Conservation (phyloP, 495 filamentous ascomycete species). For the Annulohypoxylon moriforme region DNA sequence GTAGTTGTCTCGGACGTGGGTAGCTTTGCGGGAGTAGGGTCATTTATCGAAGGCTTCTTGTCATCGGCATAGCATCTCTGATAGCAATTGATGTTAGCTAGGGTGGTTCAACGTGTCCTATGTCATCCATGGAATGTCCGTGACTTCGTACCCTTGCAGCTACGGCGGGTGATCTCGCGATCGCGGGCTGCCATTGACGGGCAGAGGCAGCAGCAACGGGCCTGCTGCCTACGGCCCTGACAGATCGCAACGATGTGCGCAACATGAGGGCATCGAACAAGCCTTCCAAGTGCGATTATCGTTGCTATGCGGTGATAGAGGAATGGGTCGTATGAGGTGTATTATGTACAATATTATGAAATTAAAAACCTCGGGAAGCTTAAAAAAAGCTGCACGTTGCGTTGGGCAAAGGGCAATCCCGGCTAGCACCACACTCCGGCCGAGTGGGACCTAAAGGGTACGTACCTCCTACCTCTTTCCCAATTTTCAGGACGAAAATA, state of each 20-base stretch:
- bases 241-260: constrained; percentile 71
- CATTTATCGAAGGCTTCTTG: constrained; percentile 62
- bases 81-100: constrained; percentile 34
- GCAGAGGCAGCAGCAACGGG: constrained; percentile 57
- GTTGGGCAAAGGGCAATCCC: constrained; percentile 40
- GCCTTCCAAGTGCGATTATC: constrained; percentile 55
- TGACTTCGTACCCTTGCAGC: constrained; percentile 49
- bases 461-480: not conserved
- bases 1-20: constrained; percentile 68
- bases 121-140: constrained; percentile 1
- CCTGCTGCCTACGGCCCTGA: constrained; percentile 64
- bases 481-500: not conserved
- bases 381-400: constrained; percentile 24
- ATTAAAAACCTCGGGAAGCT: constrained; percentile 56
- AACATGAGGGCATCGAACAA: constrained; percentile 71
- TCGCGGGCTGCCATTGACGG: constrained; percentile 68
- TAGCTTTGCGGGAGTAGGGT: constrained; percentile 63
- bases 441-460: constrained; percentile 30
- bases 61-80: constrained; percentile 70
- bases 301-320: constrained; percentile 25
- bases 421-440: constrained; percentile 25
- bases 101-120: not conserved
- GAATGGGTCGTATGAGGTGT: constrained; percentile 38
- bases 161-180: constrained; percentile 46
- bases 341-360: constrained; percentile 49